Conservation (phyloP, 257 asterid genomes). For the Plantago major region DNA sequence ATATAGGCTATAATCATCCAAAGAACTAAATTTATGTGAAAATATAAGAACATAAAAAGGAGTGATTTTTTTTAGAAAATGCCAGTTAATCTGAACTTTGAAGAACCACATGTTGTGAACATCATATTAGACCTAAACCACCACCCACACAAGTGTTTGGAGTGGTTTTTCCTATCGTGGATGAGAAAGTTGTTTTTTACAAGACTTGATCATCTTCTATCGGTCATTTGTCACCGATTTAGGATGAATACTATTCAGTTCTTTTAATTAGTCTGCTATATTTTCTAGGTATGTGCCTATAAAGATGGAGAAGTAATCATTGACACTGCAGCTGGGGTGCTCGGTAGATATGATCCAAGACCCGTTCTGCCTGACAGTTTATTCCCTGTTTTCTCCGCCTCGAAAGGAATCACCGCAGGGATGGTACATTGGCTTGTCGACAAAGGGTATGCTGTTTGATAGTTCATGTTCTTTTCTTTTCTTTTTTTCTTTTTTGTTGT, state of each 20-base stretch:
- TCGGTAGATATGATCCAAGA: conserved; percentile 97
- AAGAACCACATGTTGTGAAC: too few species aligned
- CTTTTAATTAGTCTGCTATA: conserved; percentile 8
- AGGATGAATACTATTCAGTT: conserved; percentile 9
- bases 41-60: too few species aligned
- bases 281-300: conserved; percentile 85
- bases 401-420: conserved; percentile 93
- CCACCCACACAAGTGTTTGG: too few species aligned
- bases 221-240: not conserved
- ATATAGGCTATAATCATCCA: too few species aligned
- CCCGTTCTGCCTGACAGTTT: conserved; percentile 98
- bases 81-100: too few species aligned
- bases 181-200: too few species aligned
- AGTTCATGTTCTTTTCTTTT: conserved; percentile 12
- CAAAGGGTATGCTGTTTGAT: conserved; percentile 55
- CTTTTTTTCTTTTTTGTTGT: too few species aligned
- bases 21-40: too few species aligned
- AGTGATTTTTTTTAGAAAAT: too few species aligned
- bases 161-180: too few species aligned
- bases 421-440: conserved; percentile 94
- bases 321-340: conserved; percentile 96
- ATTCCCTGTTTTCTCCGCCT: conserved; percentile 86
- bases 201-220: too few species aligned
- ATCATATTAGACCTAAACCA: too few species aligned
- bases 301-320: conserved; percentile 95